These are phyloP conservation scores for Sclerotinia trifoliorum DNA, from an alignment of 2,329 filamentous ascomycete genomes.

Conservation along the genomic window DNA sequence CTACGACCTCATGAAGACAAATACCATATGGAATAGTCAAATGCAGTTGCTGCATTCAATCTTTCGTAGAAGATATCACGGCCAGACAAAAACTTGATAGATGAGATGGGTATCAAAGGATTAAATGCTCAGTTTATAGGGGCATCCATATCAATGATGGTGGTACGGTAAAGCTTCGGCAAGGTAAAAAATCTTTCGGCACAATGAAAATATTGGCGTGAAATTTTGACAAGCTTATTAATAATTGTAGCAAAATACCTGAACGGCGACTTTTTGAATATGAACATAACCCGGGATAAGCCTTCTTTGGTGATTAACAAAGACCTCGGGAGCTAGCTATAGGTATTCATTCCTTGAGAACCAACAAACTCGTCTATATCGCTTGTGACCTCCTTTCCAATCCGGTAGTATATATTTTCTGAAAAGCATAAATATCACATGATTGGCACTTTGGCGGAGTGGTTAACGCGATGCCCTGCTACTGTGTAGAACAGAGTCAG, in stretches of 20 bases:
- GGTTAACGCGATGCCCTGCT: conserved; percentile 20
- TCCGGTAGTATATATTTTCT: not conserved
- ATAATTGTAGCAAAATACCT: too few species aligned
- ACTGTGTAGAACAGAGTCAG: not conserved
- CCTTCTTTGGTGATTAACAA: too few species aligned
- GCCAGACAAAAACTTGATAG: too few species aligned
- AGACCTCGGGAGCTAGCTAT: too few species aligned
- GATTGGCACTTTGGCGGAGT: conserved; percentile 18
- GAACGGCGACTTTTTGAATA: too few species aligned
- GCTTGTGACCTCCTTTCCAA: not conserved
- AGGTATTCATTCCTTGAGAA: too few species aligned
- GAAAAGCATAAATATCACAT: accelerated
- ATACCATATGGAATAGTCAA: too few species aligned
- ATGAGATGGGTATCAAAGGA: not conserved
- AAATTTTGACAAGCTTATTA: too few species aligned
- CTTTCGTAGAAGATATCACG: too few species aligned
- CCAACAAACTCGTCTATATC: not conserved
- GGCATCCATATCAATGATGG: not conserved
- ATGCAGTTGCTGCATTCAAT: too few species aligned
- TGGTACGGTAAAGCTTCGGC: not conserved
- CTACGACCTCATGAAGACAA: too few species aligned
- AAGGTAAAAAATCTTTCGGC: not conserved
- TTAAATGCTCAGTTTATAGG: not conserved
- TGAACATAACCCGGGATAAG: too few species aligned
- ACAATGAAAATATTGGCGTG: not conserved